Evolutionary conservation across 768 basidiomycete genomes (phyloP), one percentile per base, ranked within the genome.

Genomic region (Hirschioporus abietinus): DNA sequence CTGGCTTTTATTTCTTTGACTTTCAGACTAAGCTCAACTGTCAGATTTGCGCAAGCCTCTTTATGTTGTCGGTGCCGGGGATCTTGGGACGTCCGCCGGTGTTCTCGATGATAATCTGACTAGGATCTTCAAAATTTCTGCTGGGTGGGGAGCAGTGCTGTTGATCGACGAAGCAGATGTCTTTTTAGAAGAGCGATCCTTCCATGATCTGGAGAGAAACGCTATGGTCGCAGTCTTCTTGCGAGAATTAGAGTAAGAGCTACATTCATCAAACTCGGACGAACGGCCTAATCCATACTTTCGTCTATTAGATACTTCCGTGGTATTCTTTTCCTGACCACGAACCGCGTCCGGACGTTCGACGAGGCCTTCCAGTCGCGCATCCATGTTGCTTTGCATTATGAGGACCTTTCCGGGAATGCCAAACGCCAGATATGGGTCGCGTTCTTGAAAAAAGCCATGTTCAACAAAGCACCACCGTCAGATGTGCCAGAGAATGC

Each of bases 161-260:
- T 72, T 78, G 35, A 74, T 77, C 57, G 76, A 77, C 71, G 76
- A 77, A 63, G 87, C 88, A 5, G 88, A 91, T 74, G 88, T 91
- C 4, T 91, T 89, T 82, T 80, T 91, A 34, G 88, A 90, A 71
- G 84, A 86, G 72, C 84, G 88, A 7, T 86, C 86, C 3, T 76
- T 88, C 52, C 85, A 88, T 65, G 84, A 89, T 71, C 72, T 89
- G 15, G 81, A 86, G 70, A 81, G 88, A 12, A 91, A 90, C 69
- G 88, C 88, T 0, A 88, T 90, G 83, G 88, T 91, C 7, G 87
- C 88, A 3, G 88, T 89, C 15, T 89, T 87, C 82, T 68, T 74
- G 5, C 70, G 72, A 1, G 66, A 73, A 59, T 69, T 73, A 35
- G 69, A 73, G 65, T 83, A 72, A 68, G 79, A 72, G 35, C 36